Evolutionary conservation across 495 filamentous ascomycete species (phyloP), one percentile per base, ranked within the genome.

Genomic region (Jackrogersella multiformis): DNA sequence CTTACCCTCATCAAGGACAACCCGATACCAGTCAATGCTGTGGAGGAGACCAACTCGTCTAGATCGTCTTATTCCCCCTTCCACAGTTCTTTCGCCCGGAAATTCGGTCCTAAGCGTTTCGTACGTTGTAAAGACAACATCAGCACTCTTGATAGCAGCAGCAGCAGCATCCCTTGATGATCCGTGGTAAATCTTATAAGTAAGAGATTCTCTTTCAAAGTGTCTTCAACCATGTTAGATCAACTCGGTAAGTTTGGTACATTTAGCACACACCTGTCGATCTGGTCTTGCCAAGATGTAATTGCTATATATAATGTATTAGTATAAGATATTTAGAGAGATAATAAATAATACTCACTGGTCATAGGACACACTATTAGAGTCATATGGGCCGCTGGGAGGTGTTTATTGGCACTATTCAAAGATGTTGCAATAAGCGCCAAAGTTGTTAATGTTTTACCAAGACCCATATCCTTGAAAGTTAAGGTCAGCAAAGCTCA

Each of bases 1-100:
- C 69, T 36, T 64, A 81, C 81, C 80, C 75, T 82, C 81, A 41
- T 82, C 81, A 1, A 84, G 70, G 0, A 84, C 71, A 21, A 84
- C 57, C 13, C 81, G 71, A 53, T 76, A 77, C 79, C 79, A 81
- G 4, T 67, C 44, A n/a, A 79, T 54, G 5, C 52, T 34, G 51
- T 73, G 58, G 5, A 82, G 68, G n/a, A 38, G 41, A 13, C 51
- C 23, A 15, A 16, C 0, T 35, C 15, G 26, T n/a, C 20, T 34
- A 16, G 35, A 30, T n/a, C 10, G 34, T 13, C 34, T 20, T 12
- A 26, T 12, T 48, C 46, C 15, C 26, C 12, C 35, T 12, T 12
- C 34, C 13, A 30, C 15, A 5, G 66, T 6, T 49, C 24, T 8
- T 34, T 57, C 28, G 10, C 51, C 24, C 18, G 38, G 16, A 0